These are phyloP conservation scores for Stropharia rugosoannulata DNA, from an alignment of 768 basidiomycete genomes.

Conservation along the genomic window DNA sequence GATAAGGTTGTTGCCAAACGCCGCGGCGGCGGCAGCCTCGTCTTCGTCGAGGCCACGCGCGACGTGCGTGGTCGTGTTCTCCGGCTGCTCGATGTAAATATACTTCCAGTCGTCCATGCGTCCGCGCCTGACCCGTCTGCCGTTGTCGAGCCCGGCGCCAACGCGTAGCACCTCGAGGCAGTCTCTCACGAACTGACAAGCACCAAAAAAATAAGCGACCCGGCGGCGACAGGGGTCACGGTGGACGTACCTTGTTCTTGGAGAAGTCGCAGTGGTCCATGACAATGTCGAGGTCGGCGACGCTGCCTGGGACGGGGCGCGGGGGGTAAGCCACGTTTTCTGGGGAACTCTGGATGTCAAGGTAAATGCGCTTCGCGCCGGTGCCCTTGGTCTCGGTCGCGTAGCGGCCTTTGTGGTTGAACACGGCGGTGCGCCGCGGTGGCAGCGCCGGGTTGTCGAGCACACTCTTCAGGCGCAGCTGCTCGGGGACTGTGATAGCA, in stretches of 20 bases:
- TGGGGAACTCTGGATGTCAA: constrained; percentile 62
- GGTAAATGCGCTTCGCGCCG: constrained; percentile 78
- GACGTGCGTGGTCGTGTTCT: constrained; percentile 23
- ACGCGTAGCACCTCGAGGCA: constrained; percentile 94
- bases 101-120: constrained; percentile 86
- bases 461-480: constrained; percentile 52
- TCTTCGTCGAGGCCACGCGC: constrained; percentile 34
- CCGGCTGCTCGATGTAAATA: constrained; percentile 70
- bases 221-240: neutral
- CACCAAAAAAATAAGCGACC: constrained; percentile 14
- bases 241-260: constrained; percentile 58
- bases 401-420: constrained; percentile 42
- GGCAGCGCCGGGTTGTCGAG: constrained; percentile 79
- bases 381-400: constrained; percentile 63
- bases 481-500: constrained; percentile 59
- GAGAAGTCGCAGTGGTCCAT: constrained; percentile 95
- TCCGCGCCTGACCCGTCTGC: constrained; percentile 69
- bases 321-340: constrained; percentile 81
- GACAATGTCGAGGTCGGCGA: constrained; percentile 85
- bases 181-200: constrained; percentile 86
- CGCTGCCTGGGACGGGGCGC: constrained; percentile 79
- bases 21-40: constrained; percentile 32
- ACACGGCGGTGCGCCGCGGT: constrained; percentile 30
- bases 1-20: constrained; percentile 4
- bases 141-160: constrained; percentile 86